Evolutionary conservation across 164 flowering plant species (phyloP).

Genomic region (Akebia trifoliata): DNA sequence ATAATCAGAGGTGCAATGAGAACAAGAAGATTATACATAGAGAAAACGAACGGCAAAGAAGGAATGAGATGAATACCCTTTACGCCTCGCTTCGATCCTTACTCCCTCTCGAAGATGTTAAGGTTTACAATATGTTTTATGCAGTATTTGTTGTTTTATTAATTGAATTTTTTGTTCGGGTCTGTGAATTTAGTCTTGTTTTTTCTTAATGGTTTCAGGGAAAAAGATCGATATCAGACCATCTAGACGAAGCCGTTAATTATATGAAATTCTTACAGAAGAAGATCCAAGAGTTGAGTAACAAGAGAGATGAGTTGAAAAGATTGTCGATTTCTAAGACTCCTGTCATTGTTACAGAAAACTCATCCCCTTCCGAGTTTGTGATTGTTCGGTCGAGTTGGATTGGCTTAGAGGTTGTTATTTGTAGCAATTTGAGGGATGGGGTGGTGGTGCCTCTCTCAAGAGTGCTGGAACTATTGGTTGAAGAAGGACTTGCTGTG

Average conservation of each 20-base stretch:
- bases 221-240: conserved; percentile 36
- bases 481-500: conserved; percentile 21
- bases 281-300: conserved; percentile 25
- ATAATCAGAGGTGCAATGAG: background rate
- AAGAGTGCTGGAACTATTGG: conserved; percentile 20
- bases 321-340: background rate
- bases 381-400: conserved; percentile 18
- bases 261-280: conserved; percentile 29
- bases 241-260: conserved; percentile 32
- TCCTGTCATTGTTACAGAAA: too few relatives aligned
- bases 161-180: background rate
- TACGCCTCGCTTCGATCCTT: background rate
- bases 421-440: conserved; percentile 11
- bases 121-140: conserved; percentile 4
- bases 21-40: conserved; percentile 10
- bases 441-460: conserved; percentile 18
- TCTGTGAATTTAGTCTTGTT: background rate
- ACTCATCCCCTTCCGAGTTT: too few relatives aligned
- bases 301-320: conserved; percentile 26
- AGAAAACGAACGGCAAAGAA: conserved; percentile 4
- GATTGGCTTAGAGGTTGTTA: conserved; percentile 20
- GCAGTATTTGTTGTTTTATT: background rate
- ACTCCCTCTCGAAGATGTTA: conserved; percentile 7
- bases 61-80: conserved; percentile 10
- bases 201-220: conserved; percentile 24